Evolutionary conservation across 2,329 filamentous ascomycete genomes (phyloP), one percentile per base, ranked within the genome.

Genomic region (Bipolaris cookei): DNA sequence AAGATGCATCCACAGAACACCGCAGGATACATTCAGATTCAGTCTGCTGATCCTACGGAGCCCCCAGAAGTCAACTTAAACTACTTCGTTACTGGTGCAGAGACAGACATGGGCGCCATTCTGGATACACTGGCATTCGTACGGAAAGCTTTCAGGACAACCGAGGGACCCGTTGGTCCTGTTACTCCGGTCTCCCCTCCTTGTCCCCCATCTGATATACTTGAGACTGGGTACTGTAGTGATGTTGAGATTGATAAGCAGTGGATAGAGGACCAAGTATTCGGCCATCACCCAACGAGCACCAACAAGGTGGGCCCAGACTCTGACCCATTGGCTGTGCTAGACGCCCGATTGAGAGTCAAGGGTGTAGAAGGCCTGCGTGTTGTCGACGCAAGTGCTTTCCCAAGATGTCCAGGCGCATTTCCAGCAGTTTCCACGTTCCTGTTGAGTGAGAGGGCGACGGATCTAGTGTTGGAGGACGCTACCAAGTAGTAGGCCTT

Each of bases 1-100:
- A 87, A 88, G 71, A 82, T 83, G 0, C 86, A 88, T 65, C 81
- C 86, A 0, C 83, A 84, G 44, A 89, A 90, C 67, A 69, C 73
- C 69, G 78, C 68, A 2, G 88, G 89, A 5, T 82, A 80, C 1
- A 86, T 91, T 4, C 80, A 75, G 8, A 81, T 91, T 7, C 77
- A 78, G 10, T 86, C 84, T 0, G 73, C 81, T 0, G 82, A 90
- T 67, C 87, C 88, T 0, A 81, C 82, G 0, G 87, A 89, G 49
- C 77, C 78, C 1, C 88, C 88, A 0, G 70, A 83, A 4, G 87
- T 90, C 62, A 67, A 66, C 16, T 50, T 71, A 48, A 68, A 71
- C 46, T 64, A 65, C 57, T 73, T 73, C 38, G 61, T 48, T 13
- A 57, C 77, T 0, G 82, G 83, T 13, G 86, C 87, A 69, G 82